These are phyloP conservation scores for Wickerhamomyces mucosus DNA, from an alignment of 805 yeast genomes.

Conservation along the genomic window DNA sequence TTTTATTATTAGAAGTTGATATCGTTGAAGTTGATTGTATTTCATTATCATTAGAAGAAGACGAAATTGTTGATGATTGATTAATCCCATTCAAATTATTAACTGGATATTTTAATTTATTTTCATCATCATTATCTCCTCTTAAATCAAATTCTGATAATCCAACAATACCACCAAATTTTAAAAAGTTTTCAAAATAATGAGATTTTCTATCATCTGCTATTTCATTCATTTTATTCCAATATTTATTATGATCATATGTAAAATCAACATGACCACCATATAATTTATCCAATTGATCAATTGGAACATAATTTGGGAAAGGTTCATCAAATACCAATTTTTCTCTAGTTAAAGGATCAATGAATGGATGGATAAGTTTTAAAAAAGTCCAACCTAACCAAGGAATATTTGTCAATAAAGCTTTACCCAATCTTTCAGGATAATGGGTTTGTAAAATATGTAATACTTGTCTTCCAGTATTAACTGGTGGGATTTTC, in stretches of 20 bases:
- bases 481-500: constrained; percentile 80
- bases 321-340: constrained; percentile 88
- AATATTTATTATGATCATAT: constrained; percentile 71
- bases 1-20: too few relatives aligned
- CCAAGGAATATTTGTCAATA: constrained; percentile 89
- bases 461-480: constrained; percentile 85
- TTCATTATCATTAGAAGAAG: too few relatives aligned
- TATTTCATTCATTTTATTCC: constrained; percentile 60
- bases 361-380: constrained; percentile 90
- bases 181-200: constrained; percentile 59
- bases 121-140: constrained; percentile 22
- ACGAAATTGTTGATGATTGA: too few relatives aligned
- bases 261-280: constrained; percentile 83
- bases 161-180: constrained; percentile 67
- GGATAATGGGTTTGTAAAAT: constrained; percentile 97
- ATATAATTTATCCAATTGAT: constrained; percentile 74
- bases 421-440: constrained; percentile 89
- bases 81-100: too few relatives aligned
- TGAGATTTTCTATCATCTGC: constrained; percentile 48
- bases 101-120: constrained; percentile 11
- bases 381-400: constrained; percentile 88
- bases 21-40: too few relatives aligned
- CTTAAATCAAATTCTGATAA: constrained; percentile 78
- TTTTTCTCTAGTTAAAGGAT: constrained; percentile 90
- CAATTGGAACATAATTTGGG: constrained; percentile 67